phyloP scores from a whole-genome alignment of 2,329 filamentous ascomycete genomes.

The Aspergillus texensis region DNA sequence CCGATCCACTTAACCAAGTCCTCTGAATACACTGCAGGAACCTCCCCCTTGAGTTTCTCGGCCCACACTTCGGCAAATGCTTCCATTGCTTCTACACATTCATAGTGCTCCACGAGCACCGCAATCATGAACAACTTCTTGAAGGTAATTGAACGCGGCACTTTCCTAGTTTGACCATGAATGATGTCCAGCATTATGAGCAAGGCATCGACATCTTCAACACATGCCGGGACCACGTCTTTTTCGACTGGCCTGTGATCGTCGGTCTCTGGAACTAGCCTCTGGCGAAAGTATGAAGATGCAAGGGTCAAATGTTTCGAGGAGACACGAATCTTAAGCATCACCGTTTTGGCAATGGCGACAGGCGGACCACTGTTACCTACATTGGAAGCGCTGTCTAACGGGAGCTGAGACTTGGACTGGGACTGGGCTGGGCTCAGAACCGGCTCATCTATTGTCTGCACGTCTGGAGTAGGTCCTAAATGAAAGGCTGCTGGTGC shows the following conservation, averaged over 20 bases:
- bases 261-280: background rate
- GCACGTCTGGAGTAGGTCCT: background rate
- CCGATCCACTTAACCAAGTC: slow-evolving; percentile 25
- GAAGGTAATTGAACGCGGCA: slow-evolving; percentile 43
- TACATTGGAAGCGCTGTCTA: background rate
- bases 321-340: slow-evolving; percentile 9
- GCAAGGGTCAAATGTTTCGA: slow-evolving; percentile 12
- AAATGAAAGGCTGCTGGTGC: background rate
- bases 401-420: background rate
- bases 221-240: background rate
- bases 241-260: background rate
- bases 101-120: slow-evolving; percentile 48
- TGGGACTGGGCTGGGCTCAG: background rate
- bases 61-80: slow-evolving; percentile 49
- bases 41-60: slow-evolving; percentile 19
- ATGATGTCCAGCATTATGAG: slow-evolving; percentile 50
- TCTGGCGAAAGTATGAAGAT: slow-evolving; percentile 2
- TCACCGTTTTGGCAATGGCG: background rate
- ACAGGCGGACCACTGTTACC: background rate
- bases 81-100: slow-evolving; percentile 48
- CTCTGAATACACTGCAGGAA: background rate
- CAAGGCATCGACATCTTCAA: slow-evolving; percentile 40
- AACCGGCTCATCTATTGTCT: background rate
- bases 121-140: slow-evolving; percentile 51
- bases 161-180: slow-evolving; percentile 45